Base-by-base conservation (phyloP, 805 yeast species). In the Cyberlindnera saturnus region DNA sequence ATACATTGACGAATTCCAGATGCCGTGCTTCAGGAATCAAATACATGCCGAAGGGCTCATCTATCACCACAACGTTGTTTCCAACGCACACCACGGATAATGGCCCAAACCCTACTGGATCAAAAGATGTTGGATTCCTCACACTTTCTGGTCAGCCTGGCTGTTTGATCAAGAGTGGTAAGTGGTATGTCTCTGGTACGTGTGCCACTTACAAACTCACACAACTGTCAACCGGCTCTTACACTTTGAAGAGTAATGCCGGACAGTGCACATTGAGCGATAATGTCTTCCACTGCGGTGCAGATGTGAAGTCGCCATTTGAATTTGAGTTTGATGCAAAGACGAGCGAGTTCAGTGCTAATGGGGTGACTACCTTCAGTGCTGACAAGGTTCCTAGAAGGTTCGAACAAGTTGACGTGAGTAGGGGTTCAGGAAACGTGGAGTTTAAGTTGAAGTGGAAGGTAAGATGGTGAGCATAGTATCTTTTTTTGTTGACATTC, bases 161-260 rank as follows among this genome's bases (percentile, higher is more conserved):
- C 9, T 87, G 96, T 63, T 66, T 91, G 45, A 91, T 90, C 56
- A 77, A 85, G 47, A 85, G 78, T 56, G 99, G 99, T 4, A 75
- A 79, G 51, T 90, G 95, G 93, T 86, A 82, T 64, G 59, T 74
- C 5, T 60, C 66, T 34, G 96, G 96, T 1, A 78, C 93, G 0
- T 91, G 97, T 63, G 98, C 96, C 5, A 79, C 83, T 5, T 90
- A 72, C 64, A 71, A 71, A 20, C 53, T 85, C 20, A 56, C 38
- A 14, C 44, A 48, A n/a, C 29, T 42, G n/a, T 29, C 34, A 9
- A 48, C 47, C 3, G 93, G 93, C n/a, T 45, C 48, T 8, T 75
- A 77, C 54, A 74, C 79, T 44, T 57, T 90, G 36, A 71, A 71
- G 46, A 75, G 93, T 1, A 77, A 86, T 33, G 79, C 75, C 53